Evolutionary conservation across 495 filamentous ascomycete species (phyloP), one percentile per base, ranked within the genome.

Genomic region (Aspergillus avenaceus): DNA sequence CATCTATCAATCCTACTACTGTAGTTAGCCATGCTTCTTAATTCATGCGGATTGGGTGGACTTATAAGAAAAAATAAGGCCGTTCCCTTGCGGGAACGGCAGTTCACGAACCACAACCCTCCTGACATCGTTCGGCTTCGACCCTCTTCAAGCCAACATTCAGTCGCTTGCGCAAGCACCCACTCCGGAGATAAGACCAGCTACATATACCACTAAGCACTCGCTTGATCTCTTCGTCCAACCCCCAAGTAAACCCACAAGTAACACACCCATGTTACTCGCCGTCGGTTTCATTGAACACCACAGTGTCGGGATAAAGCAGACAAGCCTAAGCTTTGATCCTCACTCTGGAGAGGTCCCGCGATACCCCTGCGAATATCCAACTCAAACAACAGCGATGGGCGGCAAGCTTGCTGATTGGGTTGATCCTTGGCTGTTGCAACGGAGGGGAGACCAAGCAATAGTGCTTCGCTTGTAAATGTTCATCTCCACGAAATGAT

Each of bases 251-350:
- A 40, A 27, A 54, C 26, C 43, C 47, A 37, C 47, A 45, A 36
- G 34, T 14, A 45, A 48, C 51, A 41, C 32, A 18, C 23, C n/a
- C 5, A 31, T 47, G 38, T 36, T 29, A 41, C 38, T 21, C 46
- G 27, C 27, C 38, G 57, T 49, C 29, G 29, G 41, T n/a, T 12
- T 16, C n/a, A n/a, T n/a, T n/a, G 18, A 28, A 47, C 52, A 45
- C 37, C 32, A 14, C 47, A 47, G 42, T 54, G 52, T 53, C 59
- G 36, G 47, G 50, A 28, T 40, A 41, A 50, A 46, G 64, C 80
- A 73, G 90, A 95, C 88, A 93, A 91, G 90, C 80, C 90, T 72
- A 88, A 83, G 72, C 90, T 90, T 91, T 96, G 90, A 96, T 82
- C 75, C 89, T 87, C 90, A 90, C 88, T 83, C 87, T 59, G 83